Evolutionary conservation across 1,284 basidiomycete genomes (phyloP).

Genomic region (Nidula niveotomentosa): DNA sequence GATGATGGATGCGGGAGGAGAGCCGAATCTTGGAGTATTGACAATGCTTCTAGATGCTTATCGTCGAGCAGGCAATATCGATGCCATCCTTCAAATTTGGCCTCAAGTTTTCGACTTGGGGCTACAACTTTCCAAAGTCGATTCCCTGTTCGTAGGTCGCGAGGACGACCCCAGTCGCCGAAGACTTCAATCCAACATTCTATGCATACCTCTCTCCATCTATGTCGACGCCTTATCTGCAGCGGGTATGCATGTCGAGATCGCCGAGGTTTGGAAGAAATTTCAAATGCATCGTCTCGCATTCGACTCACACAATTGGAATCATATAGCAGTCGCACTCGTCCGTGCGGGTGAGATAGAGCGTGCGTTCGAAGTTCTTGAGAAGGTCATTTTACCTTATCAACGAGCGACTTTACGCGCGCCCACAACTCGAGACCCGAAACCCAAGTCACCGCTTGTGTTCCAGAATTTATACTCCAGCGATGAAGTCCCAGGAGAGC

Average conservation of each 20-base stretch:
- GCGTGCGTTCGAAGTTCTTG: slow-evolving; percentile 83
- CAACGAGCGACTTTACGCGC: slow-evolving; percentile 17
- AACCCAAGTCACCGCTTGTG: too few relatives aligned
- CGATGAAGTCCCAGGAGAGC: slow-evolving; percentile 21
- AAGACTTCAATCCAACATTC: slow-evolving; percentile 46
- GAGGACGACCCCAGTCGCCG: background rate
- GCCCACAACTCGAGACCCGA: slow-evolving; percentile 24
- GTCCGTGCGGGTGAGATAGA: slow-evolving; percentile 78
- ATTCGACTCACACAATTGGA: slow-evolving; percentile 95
- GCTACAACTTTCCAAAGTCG: slow-evolving; percentile 20
- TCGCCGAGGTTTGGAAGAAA: slow-evolving; percentile 70
- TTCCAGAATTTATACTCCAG: too few relatives aligned
- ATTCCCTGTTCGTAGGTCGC: background rate
- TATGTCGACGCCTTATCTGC: slow-evolving; percentile 78
- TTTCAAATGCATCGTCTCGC: slow-evolving; percentile 71
- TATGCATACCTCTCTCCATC: slow-evolving; percentile 84
- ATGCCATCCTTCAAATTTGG: slow-evolving; percentile 69
- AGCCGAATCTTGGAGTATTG: slow-evolving; percentile 61
- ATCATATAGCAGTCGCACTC: slow-evolving; percentile 77
- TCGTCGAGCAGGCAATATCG: slow-evolving; percentile 58
- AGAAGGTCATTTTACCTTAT: slow-evolving; percentile 75
- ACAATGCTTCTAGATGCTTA: slow-evolving; percentile 78
- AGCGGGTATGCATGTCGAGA: slow-evolving; percentile 60
- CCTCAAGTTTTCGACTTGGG: slow-evolving; percentile 63
- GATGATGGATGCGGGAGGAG: slow-evolving; percentile 54